A percentile compares a stretch with the other conserved stretches of the same genome.
These are phyloP conservation scores for Aureoboletus auriporus DNA, from an alignment of 768 basidiomycete genomes.

Conservation along the genomic window DNA sequence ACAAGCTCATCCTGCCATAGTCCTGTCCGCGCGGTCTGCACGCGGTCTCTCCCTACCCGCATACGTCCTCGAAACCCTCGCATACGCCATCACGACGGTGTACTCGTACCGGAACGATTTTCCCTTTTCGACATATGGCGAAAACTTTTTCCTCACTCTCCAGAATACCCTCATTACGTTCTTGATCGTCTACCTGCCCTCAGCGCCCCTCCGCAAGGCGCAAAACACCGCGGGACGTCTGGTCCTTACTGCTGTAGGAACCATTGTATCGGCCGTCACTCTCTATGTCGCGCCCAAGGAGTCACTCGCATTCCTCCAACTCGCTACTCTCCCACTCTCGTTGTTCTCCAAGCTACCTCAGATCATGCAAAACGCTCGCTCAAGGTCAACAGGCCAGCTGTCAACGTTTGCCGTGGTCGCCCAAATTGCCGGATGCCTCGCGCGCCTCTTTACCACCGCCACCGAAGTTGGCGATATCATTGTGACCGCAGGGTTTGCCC, in stretches of 20 bases:
- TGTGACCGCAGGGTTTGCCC: constrained; percentile 77
- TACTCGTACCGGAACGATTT: constrained; percentile 85
- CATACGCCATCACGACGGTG: constrained; percentile 84
- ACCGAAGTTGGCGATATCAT: constrained; percentile 84
- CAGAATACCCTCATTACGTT: constrained; percentile 88
- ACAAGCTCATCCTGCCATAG: constrained; percentile 33
- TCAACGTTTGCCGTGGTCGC: constrained; percentile 89
- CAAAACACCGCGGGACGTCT: constrained; percentile 30
- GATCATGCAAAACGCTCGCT: constrained; percentile 74
- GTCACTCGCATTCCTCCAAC: constrained; percentile 67
- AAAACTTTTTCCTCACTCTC: constrained; percentile 89
- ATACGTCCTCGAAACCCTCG: constrained; percentile 85
- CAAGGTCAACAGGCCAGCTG: constrained; percentile 85
- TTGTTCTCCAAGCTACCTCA: constrained; percentile 94
- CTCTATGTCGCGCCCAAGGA: constrained; percentile 48
- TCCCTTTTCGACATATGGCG: constrained; percentile 97
- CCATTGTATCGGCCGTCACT: constrained; percentile 33
- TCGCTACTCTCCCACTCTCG: constrained; percentile 85
- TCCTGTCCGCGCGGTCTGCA: constrained; percentile 70
- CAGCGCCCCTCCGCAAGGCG: constrained; percentile 21
- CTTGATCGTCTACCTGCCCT: constrained; percentile 71
- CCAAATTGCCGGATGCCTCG: constrained; percentile 85
- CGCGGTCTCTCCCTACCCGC: constrained; percentile 84
- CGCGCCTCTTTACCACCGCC: constrained; percentile 88
- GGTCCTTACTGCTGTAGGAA: constrained; percentile 28